A percentile compares a stretch with the other conserved stretches of the same genome.
Evolutionary conservation across 257 asterid species (phyloP).

Genomic region (Solanum pinnatisectum): DNA sequence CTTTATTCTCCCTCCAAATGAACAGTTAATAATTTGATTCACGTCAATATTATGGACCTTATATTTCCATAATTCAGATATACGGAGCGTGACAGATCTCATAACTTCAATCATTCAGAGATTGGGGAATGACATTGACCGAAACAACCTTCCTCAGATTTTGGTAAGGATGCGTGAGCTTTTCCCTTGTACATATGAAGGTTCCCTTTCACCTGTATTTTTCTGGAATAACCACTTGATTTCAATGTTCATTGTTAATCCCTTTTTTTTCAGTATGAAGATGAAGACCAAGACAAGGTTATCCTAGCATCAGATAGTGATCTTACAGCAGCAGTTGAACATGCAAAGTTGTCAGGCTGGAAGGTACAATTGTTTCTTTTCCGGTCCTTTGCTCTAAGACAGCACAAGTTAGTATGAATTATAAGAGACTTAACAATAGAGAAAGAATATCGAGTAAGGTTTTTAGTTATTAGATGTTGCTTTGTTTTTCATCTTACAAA

Average conservation of each 20-base stretch:
- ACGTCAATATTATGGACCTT: neutral
- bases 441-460: neutral
- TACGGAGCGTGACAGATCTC: constrained; percentile 57
- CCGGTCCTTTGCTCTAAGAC: neutral
- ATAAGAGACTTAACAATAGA: neutral
- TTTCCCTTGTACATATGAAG: neutral
- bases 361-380: constrained; percentile 38
- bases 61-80: constrained; percentile 32
- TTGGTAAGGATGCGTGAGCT: constrained; percentile 32
- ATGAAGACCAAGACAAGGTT: constrained; percentile 82
- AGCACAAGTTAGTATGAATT: neutral
- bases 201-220: neutral
- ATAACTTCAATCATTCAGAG: constrained; percentile 82
- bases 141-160: constrained; percentile 80
- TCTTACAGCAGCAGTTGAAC: constrained; percentile 83
- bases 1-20: neutral
- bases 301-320: constrained; percentile 86
- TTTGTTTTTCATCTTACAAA: neutral
- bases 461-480: neutral
- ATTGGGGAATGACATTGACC: constrained; percentile 84
- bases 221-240: neutral
- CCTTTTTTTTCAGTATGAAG: constrained; percentile 61
- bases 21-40: neutral
- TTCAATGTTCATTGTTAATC: neutral
- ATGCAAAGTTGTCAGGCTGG: constrained; percentile 88